Evolutionary conservation across 1,284 basidiomycete genomes (phyloP).

Genomic region (Schizophyllum commune): DNA sequence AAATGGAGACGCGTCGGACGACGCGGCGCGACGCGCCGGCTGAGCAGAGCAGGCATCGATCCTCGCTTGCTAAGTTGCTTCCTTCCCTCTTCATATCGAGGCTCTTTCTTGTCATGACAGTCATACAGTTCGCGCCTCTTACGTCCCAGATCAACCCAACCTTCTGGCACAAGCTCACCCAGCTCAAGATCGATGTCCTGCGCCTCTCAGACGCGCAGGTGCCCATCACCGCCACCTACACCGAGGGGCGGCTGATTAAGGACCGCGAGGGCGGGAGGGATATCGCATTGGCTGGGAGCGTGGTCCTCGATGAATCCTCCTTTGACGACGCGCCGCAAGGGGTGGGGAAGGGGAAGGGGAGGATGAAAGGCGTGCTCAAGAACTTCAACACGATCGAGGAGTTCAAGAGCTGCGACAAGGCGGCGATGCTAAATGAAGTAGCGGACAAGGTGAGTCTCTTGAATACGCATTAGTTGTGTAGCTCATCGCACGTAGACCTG

Average conservation of each 20-base stretch:
- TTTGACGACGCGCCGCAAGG: conserved; percentile 18
- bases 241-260: conserved; percentile 61
- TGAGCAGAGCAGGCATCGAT: background rate
- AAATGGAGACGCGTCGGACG: background rate
- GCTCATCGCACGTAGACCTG: conserved; percentile 45
- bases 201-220: conserved; percentile 74
- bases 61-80: no score
- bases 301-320: conserved; percentile 32
- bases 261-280: conserved; percentile 70
- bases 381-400: conserved; percentile 97
- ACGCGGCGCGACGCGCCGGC: no score
- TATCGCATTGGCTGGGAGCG: conserved; percentile 52
- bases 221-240: conserved; percentile 61
- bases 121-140: conserved; percentile 85
- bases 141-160: conserved; percentile 82
- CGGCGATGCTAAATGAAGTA: conserved; percentile 67
- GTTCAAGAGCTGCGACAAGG: conserved; percentile 88
- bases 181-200: conserved; percentile 87
- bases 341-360: background rate
- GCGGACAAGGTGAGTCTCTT: conserved; percentile 46
- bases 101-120: conserved; percentile 26
- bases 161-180: conserved; percentile 90
- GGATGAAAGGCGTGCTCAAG: conserved; percentile 62
- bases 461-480: conserved; percentile 5
- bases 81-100: background rate